A percentile compares a stretch with the other conserved stretches of the same genome.
Conservation (phyloP, 805 yeast species). For the Metschnikowia picachoensis region DNA sequence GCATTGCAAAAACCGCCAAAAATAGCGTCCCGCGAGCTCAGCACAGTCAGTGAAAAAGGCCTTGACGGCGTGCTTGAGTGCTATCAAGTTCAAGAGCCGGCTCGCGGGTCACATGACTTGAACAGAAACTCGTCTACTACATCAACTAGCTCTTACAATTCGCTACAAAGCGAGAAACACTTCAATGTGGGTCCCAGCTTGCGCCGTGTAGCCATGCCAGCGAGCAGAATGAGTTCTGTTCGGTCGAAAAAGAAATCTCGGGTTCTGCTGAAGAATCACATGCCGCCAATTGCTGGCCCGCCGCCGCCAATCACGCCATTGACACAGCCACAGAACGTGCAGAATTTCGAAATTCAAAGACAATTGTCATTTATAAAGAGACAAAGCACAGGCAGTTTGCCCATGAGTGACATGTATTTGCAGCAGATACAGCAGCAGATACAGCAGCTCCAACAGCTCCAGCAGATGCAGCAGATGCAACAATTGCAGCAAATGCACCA, state of each 20-base stretch:
- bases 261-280: conserved; percentile 3
- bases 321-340: neutral
- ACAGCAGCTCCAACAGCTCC: conserved; percentile 36
- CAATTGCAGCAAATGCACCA: conserved; percentile 5
- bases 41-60: no score
- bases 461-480: conserved; percentile 14
- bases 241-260: neutral
- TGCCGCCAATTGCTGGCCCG: conserved; percentile 19
- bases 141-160: conserved; percentile 23
- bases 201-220: conserved; percentile 12
- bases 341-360: conserved; percentile 2
- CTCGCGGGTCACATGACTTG: neutral
- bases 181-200: conserved; percentile 16
- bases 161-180: conserved; percentile 29
- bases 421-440: conserved; percentile 51
- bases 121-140: conserved; percentile 13
- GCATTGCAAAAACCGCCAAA: no score
- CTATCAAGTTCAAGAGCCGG: no score
- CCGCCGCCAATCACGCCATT: conserved; percentile 16
- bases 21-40: no score
- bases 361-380: conserved; percentile 3
- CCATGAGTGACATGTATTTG: conserved; percentile 33
- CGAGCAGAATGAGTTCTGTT: neutral
- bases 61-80: no score
- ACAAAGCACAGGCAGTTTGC: conserved; percentile 12